Base-by-base conservation (phyloP, 192 early-diverging fungal species). In the Mortierella hygrophila region DNA sequence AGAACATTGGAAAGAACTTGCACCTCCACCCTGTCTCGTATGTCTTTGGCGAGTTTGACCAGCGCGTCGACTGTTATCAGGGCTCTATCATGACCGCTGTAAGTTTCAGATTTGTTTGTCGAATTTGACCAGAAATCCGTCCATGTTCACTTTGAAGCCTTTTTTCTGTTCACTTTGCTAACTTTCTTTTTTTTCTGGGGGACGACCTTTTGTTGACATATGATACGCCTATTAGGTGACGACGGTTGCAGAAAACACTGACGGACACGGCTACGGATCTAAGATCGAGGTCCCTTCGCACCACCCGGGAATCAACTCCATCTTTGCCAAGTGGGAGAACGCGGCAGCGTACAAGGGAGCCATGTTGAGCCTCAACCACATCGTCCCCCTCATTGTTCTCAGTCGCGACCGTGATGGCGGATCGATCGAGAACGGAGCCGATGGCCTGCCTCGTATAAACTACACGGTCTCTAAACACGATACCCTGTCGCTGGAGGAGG, bases 1-100 rank as follows among this genome's bases (percentile, higher is more conserved):
- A 89, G 41, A 77, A 94, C 87, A 94, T 97, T 85, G 96, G 96
- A 26, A 80, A 89, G 2, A 83, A 95, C 73, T 83, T 97, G 42
- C 75, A 82, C 41, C 74, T 95, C 21, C 95, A 97, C 78, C 96
- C 96, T 42, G 91, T 88, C 40, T 52, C 74, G 20, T 69, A 91
- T 60, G 89, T 92, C 37, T 93, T 94, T 88, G 96, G 95, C 29
- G 85, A 91, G 69, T 97, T 95, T 79, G 91, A 88, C 15, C 85
- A 93, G 70, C 82, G 82, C 57, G 73, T 94, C 32, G 79, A 93
- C 15, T 77, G 83, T 8, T 91, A 91, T 68, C 75, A 89, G 75
- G 93, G 93, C 10, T 89, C 93, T 18, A 94, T 95, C 41, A 94
- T 95, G 93, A 95, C 93, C 2, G 91, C 94, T 20, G 88, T 96